Evolutionary conservation across 2,329 filamentous ascomycete species (phyloP).

Genomic region (Colletotrichum horii): DNA sequence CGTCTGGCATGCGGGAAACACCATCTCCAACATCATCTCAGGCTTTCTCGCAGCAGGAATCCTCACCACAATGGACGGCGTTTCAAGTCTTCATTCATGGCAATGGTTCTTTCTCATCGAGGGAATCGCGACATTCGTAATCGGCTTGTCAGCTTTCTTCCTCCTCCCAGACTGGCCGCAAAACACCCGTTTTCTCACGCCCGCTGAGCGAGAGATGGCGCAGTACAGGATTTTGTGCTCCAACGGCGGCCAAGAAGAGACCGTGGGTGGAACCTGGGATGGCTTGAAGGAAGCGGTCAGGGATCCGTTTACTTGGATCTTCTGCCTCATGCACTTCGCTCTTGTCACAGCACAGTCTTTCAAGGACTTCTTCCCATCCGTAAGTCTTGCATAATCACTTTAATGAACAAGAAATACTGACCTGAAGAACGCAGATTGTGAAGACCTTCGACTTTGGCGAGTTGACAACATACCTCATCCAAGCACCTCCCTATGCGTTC

Average conservation of each 20-base stretch:
- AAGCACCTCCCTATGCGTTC: slow-evolving; percentile 45
- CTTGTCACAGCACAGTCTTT: slow-evolving; percentile 47
- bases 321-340: slow-evolving; percentile 45
- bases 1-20: slow-evolving; percentile 49
- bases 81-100: slow-evolving; percentile 42
- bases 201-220: slow-evolving; percentile 45
- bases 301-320: slow-evolving; percentile 44
- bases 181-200: slow-evolving; percentile 40
- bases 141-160: slow-evolving; percentile 36
- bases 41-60: slow-evolving; percentile 50
- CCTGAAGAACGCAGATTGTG: slow-evolving; percentile 23
- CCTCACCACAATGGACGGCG: slow-evolving; percentile 46
- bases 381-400: neutral
- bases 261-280: slow-evolving; percentile 38
- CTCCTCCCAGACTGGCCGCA: slow-evolving; percentile 44
- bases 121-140: slow-evolving; percentile 37
- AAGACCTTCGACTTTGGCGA: slow-evolving; percentile 30
- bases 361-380: slow-evolving; percentile 47
- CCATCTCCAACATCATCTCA: slow-evolving; percentile 49
- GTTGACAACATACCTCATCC: slow-evolving; percentile 40
- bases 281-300: slow-evolving; percentile 35
- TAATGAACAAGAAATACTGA: neutral
- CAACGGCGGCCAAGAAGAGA: slow-evolving; percentile 39
- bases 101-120: slow-evolving; percentile 53
- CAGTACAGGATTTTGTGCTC: slow-evolving; percentile 38